A percentile compares a stretch with the other conserved stretches of the same genome.
Evolutionary conservation across 23 red algal genomes (phyloP).

Genomic region (Chondrus crispus): DNA sequence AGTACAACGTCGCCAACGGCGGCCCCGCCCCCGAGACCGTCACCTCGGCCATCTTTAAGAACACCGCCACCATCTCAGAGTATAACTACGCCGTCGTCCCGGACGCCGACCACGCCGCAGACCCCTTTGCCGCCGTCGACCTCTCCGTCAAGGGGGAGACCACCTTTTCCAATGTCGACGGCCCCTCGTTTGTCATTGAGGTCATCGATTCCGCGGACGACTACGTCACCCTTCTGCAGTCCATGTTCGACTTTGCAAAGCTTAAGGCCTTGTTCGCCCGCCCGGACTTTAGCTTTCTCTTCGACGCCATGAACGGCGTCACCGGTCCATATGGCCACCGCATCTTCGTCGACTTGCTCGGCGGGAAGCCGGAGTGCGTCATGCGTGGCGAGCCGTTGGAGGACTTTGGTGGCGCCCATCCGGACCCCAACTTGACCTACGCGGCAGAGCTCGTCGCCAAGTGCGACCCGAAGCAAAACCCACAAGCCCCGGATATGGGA

Average conservation of each 20-base stretch:
- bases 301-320: conserved; percentile 92
- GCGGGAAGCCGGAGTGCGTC: conserved; percentile 50
- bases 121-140: conserved; percentile 65
- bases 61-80: conserved; percentile 64
- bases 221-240: conserved; percentile 77
- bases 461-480: conserved; percentile 59
- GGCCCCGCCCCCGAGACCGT: conserved; percentile 86
- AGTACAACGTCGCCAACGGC: conserved; percentile 87
- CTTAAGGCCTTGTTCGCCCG: conserved; percentile 53
- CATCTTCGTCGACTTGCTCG: conserved; percentile 86
- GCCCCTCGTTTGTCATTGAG: conserved; percentile 66
- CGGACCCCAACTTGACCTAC: conserved; percentile 94
- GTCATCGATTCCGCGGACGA: conserved; percentile 86
- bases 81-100: conserved; percentile 52
- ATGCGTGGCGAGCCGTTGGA: conserved; percentile 63
- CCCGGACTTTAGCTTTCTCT: conserved; percentile 77
- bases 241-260: conserved; percentile 91
- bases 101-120: neutral
- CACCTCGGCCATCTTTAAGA: conserved; percentile 70
- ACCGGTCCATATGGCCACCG: conserved; percentile 82
- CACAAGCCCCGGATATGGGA: conserved; percentile 69
- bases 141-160: conserved; percentile 29
- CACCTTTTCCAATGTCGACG: conserved; percentile 16
- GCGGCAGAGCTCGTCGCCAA: conserved; percentile 77
- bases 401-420: conserved; percentile 98